Conservation (phyloP, 2,329 filamentous ascomycete genomes). For the Aspergillus cejpii region DNA sequence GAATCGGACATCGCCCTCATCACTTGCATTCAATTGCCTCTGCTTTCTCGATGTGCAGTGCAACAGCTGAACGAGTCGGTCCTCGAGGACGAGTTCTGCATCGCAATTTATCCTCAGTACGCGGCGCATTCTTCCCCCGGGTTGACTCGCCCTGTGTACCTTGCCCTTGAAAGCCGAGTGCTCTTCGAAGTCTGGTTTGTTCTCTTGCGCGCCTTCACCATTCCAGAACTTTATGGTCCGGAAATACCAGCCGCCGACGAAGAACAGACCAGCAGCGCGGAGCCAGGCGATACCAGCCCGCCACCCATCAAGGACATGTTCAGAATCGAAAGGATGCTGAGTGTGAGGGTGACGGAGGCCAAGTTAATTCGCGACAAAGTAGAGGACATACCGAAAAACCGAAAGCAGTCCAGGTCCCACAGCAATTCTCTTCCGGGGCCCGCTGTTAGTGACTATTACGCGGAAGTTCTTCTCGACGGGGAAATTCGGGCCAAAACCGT, state of each 20-base stretch:
- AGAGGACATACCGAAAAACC: conserved; percentile 28
- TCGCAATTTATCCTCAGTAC: conserved; percentile 93
- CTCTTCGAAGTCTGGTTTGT: conserved; percentile 99
- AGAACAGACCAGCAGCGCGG: conserved; percentile 37
- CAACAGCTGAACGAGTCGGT: conserved; percentile 88
- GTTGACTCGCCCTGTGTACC: conserved; percentile 79
- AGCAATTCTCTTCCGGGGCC: conserved; percentile 23
- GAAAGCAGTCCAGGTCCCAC: conserved; percentile 30
- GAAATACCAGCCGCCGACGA: conserved; percentile 37
- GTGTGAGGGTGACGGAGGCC: conserved; percentile 56
- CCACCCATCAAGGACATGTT: conserved; percentile 54
- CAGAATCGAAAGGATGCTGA: conserved; percentile 57
- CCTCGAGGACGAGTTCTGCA: conserved; percentile 84
- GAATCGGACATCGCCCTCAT: conserved; percentile 77
- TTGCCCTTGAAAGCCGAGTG: conserved; percentile 77
- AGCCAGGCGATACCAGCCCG: conserved; percentile 21
- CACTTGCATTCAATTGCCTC: conserved; percentile 76
- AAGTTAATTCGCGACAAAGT: conserved; percentile 43
- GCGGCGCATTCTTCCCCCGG: conserved; percentile 65
- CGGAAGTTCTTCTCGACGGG: conserved; percentile 45
- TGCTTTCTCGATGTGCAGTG: conserved; percentile 81
- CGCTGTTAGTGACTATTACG: conserved; percentile 41
- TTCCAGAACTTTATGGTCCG: conserved; percentile 82
- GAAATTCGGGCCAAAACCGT: conserved; percentile 45
- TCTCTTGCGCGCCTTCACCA: conserved; percentile 78